Percentiles rank a stretch among this genome's conserved stretches.
phyloP scores from a whole-genome alignment of 768 basidiomycete genomes.

The Mycena belliarum region DNA sequence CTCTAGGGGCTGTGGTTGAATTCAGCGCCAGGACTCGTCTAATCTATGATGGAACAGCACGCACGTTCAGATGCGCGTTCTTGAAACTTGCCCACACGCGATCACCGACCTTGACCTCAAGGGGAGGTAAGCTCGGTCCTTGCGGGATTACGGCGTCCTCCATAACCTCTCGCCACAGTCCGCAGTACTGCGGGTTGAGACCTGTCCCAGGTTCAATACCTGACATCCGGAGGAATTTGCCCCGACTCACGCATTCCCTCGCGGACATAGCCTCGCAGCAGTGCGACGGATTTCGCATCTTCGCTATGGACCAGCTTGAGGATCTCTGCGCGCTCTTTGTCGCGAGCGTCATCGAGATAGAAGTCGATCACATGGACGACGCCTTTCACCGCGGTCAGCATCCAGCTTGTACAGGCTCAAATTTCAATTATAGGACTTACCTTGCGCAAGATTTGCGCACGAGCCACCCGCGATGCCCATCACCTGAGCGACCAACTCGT shows the following conservation, averaged over 20 bases:
- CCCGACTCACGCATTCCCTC: slow-evolving; percentile 47
- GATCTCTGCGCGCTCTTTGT: slow-evolving; percentile 40
- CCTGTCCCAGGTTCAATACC: slow-evolving; percentile 22
- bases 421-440: slow-evolving; percentile 26
- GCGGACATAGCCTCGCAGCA: slow-evolving; percentile 49
- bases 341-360: slow-evolving; percentile 45
- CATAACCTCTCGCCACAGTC: slow-evolving; percentile 36
- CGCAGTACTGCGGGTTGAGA: slow-evolving; percentile 40
- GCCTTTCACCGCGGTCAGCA: slow-evolving; percentile 24
- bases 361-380: slow-evolving; percentile 53
- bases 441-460: slow-evolving; percentile 46
- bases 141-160: slow-evolving; percentile 26
- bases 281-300: slow-evolving; percentile 32
- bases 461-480: slow-evolving; percentile 47
- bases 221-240: background rate
- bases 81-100: slow-evolving; percentile 32
- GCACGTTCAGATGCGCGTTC: slow-evolving; percentile 34
- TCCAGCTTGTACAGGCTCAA: no score
- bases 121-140: slow-evolving; percentile 20
- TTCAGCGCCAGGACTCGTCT: background rate
- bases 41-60: background rate
- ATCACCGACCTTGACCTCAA: slow-evolving; percentile 33
- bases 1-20: background rate
- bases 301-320: slow-evolving; percentile 32
- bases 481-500: slow-evolving; percentile 44